Conservation (phyloP, 2,329 filamentous ascomycete genomes). For the Botryotinia globosa region DNA sequence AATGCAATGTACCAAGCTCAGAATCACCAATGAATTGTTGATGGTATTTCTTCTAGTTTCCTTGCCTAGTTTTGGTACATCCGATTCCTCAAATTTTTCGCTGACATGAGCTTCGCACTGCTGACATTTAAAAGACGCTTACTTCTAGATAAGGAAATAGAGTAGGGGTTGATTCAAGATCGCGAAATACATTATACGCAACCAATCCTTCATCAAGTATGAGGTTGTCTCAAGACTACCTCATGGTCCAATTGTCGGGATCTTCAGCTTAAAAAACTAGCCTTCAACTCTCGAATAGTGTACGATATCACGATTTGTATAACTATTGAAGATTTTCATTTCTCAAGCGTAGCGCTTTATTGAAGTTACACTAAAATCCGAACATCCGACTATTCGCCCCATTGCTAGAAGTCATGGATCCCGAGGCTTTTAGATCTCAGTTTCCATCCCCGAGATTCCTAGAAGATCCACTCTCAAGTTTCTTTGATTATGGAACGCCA, state of each 20-base stretch:
- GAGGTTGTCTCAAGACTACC: not conserved
- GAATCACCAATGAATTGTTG: not conserved
- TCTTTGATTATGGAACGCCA: constrained; percentile 30
- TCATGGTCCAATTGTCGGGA: not conserved
- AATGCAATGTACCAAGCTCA: not conserved
- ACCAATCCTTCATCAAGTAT: not conserved
- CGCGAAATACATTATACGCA: not conserved
- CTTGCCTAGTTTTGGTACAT: not conserved
- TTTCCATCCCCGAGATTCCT: constrained; percentile 2
- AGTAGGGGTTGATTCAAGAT: not conserved
- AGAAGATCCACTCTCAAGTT: constrained; percentile 25
- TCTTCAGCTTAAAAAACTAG: constrained; percentile 8
- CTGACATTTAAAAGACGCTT: constrained; percentile 15
- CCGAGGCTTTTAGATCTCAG: not conserved
- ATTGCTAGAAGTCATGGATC: not conserved
- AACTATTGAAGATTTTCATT: not conserved
- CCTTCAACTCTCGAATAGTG: not conserved
- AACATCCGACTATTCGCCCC: not conserved
- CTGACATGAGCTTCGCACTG: constrained; percentile 13
- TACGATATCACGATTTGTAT: not conserved
- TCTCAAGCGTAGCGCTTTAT: not conserved
- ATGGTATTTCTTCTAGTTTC: not conserved
- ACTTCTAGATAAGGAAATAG: not conserved
- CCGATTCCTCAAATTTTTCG: not conserved
- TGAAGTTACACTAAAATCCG: not conserved